These are phyloP conservation scores for Flaveria floridana DNA, from an alignment of 140 eudicot genomes.

Conservation along the genomic window DNA sequence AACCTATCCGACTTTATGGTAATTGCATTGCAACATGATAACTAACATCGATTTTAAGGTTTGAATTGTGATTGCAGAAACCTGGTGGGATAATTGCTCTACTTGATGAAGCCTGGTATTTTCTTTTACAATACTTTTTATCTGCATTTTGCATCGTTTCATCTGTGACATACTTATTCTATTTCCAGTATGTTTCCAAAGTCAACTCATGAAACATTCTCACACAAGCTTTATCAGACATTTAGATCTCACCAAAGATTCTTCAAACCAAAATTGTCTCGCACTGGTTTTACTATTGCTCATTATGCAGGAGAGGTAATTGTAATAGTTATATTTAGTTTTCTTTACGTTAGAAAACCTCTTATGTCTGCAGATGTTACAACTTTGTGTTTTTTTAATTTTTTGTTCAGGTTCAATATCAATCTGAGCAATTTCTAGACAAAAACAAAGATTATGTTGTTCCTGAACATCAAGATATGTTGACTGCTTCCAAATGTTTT, in stretches of 20 bases:
- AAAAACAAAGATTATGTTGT: conserved; percentile 97
- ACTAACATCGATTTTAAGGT: conserved; percentile 19
- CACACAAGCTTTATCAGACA: conserved; percentile 94
- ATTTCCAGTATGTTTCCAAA: conserved; percentile 95
- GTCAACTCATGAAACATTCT: conserved; percentile 94
- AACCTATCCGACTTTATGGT: conserved; percentile 5
- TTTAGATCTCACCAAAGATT: conserved; percentile 77
- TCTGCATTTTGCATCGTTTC: conserved; percentile 18
- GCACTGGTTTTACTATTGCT: conserved; percentile 85
- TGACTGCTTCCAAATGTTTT: conserved; percentile 79
- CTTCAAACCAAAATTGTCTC: conserved; percentile 85
- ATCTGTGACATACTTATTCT: conserved; percentile 30
- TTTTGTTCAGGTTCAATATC: conserved; percentile 72
- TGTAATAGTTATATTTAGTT: not conserved
- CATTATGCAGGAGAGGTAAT: conserved; percentile 98
- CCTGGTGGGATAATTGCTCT: conserved; percentile 98
- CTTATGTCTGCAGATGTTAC: conserved; percentile 19
- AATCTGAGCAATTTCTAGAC: conserved; percentile 87
- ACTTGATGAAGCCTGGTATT: conserved; percentile 97
- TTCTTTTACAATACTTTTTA: conserved; percentile 9
- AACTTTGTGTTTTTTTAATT: conserved; percentile 22
- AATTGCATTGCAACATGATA: conserved; percentile 18
- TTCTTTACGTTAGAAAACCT: conserved; percentile 4
- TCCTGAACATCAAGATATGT: conserved; percentile 95
- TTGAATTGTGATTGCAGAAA: conserved; percentile 60